A percentile compares a stretch with the other conserved stretches of the same genome.
Conservation (phyloP, 345 rosid genomes). For the Passiflora organensis region DNA sequence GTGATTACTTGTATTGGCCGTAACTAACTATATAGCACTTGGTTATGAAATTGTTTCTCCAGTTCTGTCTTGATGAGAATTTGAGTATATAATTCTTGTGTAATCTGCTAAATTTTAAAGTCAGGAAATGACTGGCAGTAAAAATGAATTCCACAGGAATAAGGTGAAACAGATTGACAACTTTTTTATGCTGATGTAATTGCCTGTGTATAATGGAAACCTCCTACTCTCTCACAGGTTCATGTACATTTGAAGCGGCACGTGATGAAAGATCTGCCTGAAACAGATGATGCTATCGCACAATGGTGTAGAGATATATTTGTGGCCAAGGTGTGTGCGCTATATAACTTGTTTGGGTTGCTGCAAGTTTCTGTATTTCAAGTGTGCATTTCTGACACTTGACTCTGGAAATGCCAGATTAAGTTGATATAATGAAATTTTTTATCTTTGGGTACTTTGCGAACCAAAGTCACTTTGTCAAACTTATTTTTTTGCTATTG, state of each 20-base stretch:
- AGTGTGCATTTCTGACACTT: neutral
- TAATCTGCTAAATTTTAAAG: no score
- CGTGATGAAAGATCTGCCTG: slow-evolving; percentile 28
- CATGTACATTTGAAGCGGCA: slow-evolving; percentile 25
- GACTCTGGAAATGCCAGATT: neutral
- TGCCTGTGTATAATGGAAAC: neutral
- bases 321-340: slow-evolving; percentile 23
- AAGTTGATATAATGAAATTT: neutral
- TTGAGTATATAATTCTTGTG: no score
- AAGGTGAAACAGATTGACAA: no score
- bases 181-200: neutral
- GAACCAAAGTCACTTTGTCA: neutral
- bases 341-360: neutral
- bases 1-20: neutral
- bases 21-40: no score
- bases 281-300: slow-evolving; percentile 27
- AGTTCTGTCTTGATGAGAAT: no score
- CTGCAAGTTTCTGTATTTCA: slow-evolving; percentile 1
- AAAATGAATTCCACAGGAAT: no score
- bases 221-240: slow-evolving; percentile 14
- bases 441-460: neutral
- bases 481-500: neutral
- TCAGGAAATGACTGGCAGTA: no score
- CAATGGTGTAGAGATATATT: slow-evolving; percentile 37
- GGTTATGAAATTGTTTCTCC: no score